These are phyloP conservation scores for Fusarium nygamai DNA, from an alignment of 2,329 filamentous ascomycete species.

Conservation along the genomic window DNA sequence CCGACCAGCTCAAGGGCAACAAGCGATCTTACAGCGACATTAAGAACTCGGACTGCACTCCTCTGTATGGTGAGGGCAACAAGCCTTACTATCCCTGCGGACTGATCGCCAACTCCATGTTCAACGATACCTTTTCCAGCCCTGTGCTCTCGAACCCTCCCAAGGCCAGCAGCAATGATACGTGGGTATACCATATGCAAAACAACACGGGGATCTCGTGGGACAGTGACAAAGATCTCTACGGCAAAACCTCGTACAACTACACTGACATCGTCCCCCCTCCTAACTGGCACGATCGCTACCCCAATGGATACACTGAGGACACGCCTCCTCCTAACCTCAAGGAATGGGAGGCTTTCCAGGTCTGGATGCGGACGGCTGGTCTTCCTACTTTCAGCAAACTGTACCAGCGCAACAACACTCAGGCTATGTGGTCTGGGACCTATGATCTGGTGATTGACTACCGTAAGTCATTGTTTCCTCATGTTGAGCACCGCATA, in stretches of 20 bases:
- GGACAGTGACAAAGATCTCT: slow-evolving; percentile 83
- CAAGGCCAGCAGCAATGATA: slow-evolving; percentile 42
- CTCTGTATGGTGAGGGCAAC: slow-evolving; percentile 68
- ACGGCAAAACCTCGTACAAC: slow-evolving; percentile 75
- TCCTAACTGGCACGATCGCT: slow-evolving; percentile 82
- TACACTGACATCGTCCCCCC: slow-evolving; percentile 77
- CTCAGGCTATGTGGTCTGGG: slow-evolving; percentile 71
- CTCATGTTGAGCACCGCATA: not conserved
- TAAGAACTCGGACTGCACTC: slow-evolving; percentile 76
- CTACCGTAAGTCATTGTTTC: slow-evolving; percentile 70
- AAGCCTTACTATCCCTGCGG: slow-evolving; percentile 94
- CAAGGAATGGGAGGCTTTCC: slow-evolving; percentile 82
- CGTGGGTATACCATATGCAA: slow-evolving; percentile 76
- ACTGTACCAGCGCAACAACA: slow-evolving; percentile 85
- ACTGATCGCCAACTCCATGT: slow-evolving; percentile 94
- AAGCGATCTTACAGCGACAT: slow-evolving; percentile 70
- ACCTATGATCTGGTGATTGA: slow-evolving; percentile 81
- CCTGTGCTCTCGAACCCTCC: slow-evolving; percentile 68
- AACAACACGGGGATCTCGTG: slow-evolving; percentile 83
- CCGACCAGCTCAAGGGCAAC: slow-evolving; percentile 80
- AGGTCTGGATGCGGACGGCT: slow-evolving; percentile 99
- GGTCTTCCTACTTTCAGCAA: slow-evolving; percentile 96
- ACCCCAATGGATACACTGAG: slow-evolving; percentile 74
- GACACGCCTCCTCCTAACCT: slow-evolving; percentile 76
- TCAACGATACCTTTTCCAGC: slow-evolving; percentile 88